Evolutionary conservation across 2,329 filamentous ascomycete species (phyloP).

Genomic region (Claviceps capensis): DNA sequence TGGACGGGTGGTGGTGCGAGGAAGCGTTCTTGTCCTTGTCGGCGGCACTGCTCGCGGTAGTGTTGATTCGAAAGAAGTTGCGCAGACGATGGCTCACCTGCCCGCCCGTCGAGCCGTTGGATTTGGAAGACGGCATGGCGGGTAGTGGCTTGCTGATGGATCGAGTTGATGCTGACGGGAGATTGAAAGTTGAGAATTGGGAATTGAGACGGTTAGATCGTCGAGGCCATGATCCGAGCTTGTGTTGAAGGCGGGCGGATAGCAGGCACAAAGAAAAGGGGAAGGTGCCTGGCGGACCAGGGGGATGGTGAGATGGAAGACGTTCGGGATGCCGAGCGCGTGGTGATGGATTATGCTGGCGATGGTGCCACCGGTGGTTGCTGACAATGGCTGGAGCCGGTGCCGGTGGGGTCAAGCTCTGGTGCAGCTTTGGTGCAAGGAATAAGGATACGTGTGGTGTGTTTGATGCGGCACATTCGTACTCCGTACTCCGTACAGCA

Average conservation of each 20-base stretch:
- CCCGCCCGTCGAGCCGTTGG: conserved; percentile 33
- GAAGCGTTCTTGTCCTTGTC: conserved; percentile 19
- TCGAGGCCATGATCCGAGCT: conserved; percentile 26
- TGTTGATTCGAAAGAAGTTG: conserved; percentile 59
- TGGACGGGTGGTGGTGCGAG: not conserved
- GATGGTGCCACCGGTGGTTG: not conserved
- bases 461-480: no score
- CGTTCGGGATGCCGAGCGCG: not conserved
- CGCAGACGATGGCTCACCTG: conserved; percentile 56
- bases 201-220: conserved; percentile 15
- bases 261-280: not conserved
- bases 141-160: not conserved
- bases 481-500: no score
- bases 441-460: no score
- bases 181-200: not conserved
- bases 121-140: conserved; percentile 39
- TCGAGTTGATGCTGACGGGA: not conserved
- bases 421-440: no score
- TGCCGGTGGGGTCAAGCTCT: not conserved
- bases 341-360: not conserved
- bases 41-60: conserved; percentile 23
- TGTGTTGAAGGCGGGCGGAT: not conserved
- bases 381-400: not conserved
- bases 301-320: not conserved
- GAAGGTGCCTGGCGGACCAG: not conserved